These are phyloP conservation scores for Lepidium africanum DNA, from an alignment of 345 rosid genomes.

Conservation along the genomic window DNA sequence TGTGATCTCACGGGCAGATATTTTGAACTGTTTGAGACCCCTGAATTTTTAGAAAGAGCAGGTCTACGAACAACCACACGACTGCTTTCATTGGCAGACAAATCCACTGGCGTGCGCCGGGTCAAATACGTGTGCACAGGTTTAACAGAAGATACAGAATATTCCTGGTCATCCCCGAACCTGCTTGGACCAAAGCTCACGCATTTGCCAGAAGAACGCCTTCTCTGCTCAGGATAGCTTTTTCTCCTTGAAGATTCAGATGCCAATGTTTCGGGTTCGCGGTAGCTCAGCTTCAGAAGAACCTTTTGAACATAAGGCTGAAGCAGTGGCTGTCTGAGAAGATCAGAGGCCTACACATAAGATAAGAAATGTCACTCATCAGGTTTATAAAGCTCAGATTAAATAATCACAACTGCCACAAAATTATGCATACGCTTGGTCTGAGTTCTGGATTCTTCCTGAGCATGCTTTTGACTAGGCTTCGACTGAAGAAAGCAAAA, in stretches of 20 bases:
- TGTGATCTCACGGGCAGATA: slow-evolving; percentile 31
- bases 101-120: slow-evolving; percentile 37
- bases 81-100: slow-evolving; percentile 44
- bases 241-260: slow-evolving; percentile 45
- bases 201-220: slow-evolving; percentile 43
- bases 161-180: slow-evolving; percentile 68
- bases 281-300: slow-evolving; percentile 66
- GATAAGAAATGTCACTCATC: neutral
- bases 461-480: slow-evolving; percentile 96
- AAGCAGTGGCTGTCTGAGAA: slow-evolving; percentile 68
- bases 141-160: slow-evolving; percentile 55
- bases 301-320: slow-evolving; percentile 70
- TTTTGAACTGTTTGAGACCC: slow-evolving; percentile 35
- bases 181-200: slow-evolving; percentile 76
- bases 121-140: slow-evolving; percentile 25
- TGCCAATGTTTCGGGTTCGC: slow-evolving; percentile 57
- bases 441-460: slow-evolving; percentile 97
- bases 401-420: neutral
- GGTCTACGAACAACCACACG: slow-evolving; percentile 50
- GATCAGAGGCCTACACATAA: slow-evolving; percentile 73
- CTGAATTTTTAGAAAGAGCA: slow-evolving; percentile 22
- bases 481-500: slow-evolving; percentile 49
- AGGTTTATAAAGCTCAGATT: neutral
- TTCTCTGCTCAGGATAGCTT: slow-evolving; percentile 50
- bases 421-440: slow-evolving; percentile 65